These are phyloP conservation scores for Venturia aucupariae DNA, from an alignment of 2,329 filamentous ascomycete genomes.

Conservation along the genomic window DNA sequence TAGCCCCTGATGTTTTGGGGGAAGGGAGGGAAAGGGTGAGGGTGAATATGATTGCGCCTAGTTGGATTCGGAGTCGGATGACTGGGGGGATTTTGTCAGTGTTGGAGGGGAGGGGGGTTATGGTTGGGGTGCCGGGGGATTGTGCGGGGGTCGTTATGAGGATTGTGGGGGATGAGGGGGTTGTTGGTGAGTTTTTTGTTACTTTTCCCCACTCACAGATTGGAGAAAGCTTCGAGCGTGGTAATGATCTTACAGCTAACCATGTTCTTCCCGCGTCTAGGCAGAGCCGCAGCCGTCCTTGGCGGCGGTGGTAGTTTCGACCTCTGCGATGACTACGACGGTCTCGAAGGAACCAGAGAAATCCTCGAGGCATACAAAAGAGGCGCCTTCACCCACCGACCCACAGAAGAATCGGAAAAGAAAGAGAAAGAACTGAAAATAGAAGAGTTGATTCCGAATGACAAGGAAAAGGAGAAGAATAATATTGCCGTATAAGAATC, in stretches of 20 bases:
- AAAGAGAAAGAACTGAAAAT: neutral
- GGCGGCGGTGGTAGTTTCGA: neutral
- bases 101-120: neutral
- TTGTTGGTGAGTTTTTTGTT: neutral
- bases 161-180: constrained; percentile 5
- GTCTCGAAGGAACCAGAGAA: constrained; percentile 1
- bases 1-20: neutral
- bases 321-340: constrained; percentile 6
- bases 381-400: too few relatives aligned
- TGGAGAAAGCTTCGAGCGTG: too few relatives aligned
- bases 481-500: too few relatives aligned
- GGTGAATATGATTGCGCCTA: constrained; percentile 10
- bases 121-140: neutral
- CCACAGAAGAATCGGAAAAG: too few relatives aligned
- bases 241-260: too few relatives aligned
- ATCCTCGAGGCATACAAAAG: neutral
- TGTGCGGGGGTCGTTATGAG: constrained; percentile 7
- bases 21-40: neutral
- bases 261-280: too few relatives aligned
- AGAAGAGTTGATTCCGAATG: neutral
- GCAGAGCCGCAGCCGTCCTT: neutral
- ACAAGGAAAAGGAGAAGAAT: neutral
- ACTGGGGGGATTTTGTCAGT: neutral
- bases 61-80: constrained; percentile 7
- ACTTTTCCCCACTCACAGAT: too few relatives aligned